Percentiles rank a stretch among this genome's conserved stretches.
Conservation (phyloP, 1,284 basidiomycete genomes). For the Volvariella surrecta region DNA sequence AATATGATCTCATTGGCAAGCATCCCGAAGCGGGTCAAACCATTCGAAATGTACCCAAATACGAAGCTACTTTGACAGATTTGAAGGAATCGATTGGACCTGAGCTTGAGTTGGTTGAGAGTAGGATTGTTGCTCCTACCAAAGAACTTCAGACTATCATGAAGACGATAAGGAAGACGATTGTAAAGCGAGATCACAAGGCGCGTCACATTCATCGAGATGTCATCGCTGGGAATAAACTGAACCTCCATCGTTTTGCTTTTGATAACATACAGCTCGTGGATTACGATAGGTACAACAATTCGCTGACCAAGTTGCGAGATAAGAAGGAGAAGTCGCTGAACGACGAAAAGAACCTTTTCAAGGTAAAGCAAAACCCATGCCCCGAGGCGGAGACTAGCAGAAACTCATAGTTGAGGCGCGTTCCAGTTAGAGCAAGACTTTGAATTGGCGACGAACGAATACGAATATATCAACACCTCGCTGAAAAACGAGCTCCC, state of each 20-base stretch:
- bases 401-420: constrained; percentile 13
- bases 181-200: constrained; percentile 97
- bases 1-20: constrained; percentile 75
- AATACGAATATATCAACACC: constrained; percentile 96
- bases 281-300: constrained; percentile 96
- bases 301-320: constrained; percentile 87
- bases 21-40: constrained; percentile 77
- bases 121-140: constrained; percentile 75
- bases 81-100: constrained; percentile 74
- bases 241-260: no score
- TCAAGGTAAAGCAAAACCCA: constrained; percentile 53
- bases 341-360: constrained; percentile 90
- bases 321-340: constrained; percentile 97
- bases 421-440: constrained; percentile 86
- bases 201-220: constrained; percentile 25
- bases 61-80: constrained; percentile 76
- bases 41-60: constrained; percentile 68
- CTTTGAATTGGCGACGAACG: constrained; percentile 88
- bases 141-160: constrained; percentile 86
- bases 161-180: constrained; percentile 89
- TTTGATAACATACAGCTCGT: constrained; percentile 48
- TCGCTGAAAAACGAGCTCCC: constrained; percentile 91
- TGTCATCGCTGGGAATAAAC: no score
- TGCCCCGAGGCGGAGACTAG: neutral
- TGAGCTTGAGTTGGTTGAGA: constrained; percentile 94